These are phyloP conservation scores for Lomentospora prolificans DNA, from an alignment of 2,329 filamentous ascomycete species.

Conservation along the genomic window DNA sequence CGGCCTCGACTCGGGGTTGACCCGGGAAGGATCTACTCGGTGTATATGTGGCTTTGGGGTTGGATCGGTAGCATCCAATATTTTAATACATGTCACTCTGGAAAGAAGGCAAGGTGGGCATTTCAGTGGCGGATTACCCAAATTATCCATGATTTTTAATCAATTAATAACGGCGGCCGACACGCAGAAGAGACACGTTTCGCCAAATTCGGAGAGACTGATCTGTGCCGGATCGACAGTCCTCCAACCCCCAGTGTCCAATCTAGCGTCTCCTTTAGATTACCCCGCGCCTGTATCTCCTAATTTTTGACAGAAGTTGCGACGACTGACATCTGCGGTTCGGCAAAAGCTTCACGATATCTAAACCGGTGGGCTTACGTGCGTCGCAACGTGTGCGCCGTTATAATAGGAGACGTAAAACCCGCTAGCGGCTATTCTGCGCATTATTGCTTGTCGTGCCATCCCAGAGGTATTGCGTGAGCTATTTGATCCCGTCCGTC, in stretches of 20 bases:
- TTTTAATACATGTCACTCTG: no score
- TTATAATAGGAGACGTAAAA: no score
- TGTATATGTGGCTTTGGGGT: no score
- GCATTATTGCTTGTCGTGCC: not conserved
- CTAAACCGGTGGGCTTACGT: no score
- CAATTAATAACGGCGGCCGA: not conserved
- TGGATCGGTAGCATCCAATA: no score
- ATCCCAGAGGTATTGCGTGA: not conserved
- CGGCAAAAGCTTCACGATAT: not conserved
- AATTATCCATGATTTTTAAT: slow-evolving; percentile 2
- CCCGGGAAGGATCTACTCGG: no score
- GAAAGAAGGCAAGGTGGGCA: no score
- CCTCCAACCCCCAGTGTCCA: not conserved
- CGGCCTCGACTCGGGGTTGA: no score
- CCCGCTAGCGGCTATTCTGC: not conserved
- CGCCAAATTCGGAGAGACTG: not conserved
- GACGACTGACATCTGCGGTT: not conserved
- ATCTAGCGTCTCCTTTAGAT: not conserved
- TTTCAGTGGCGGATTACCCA: not conserved
- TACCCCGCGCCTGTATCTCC: not conserved
- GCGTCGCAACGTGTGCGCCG: no score
- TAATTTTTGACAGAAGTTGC: not conserved
- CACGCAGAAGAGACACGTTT: not conserved
- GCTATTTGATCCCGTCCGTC: no score
- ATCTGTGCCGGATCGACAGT: not conserved